phyloP scores from a whole-genome alignment of 2,329 filamentous ascomycete genomes.

The Cladophialophora carrionii region DNA sequence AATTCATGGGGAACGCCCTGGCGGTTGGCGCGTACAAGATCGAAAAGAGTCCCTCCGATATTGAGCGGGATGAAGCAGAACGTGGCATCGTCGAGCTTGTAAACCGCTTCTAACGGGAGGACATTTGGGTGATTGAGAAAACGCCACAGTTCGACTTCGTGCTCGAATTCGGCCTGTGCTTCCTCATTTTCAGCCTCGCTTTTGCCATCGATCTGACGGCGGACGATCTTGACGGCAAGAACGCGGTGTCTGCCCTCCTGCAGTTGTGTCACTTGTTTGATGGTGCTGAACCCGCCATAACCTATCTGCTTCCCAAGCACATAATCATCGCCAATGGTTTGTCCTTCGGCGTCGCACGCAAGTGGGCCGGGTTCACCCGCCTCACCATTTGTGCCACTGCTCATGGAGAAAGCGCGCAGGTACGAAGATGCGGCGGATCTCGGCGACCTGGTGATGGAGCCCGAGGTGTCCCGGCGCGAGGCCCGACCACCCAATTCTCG shows the following conservation, averaged over 20 bases:
- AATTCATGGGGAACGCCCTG: conserved; percentile 56
- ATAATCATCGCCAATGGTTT: conserved; percentile 68
- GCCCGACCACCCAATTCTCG: conserved; percentile 28
- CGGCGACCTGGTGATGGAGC: conserved; percentile 52
- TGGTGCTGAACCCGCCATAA: conserved; percentile 67
- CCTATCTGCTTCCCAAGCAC: conserved; percentile 69
- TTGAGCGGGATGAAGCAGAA: conserved; percentile 69
- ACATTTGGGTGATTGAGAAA: conserved; percentile 66
- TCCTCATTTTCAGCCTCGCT: conserved; percentile 66
- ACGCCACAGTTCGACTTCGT: conserved; percentile 70
- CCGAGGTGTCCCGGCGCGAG: conserved; percentile 35
- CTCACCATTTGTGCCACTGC: conserved; percentile 44
- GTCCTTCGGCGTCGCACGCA: conserved; percentile 68
- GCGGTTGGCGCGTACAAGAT: conserved; percentile 62
- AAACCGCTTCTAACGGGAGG: conserved; percentile 64
- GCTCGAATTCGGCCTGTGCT: conserved; percentile 68
- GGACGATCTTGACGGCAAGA: conserved; percentile 68
- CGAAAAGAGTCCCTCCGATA: conserved; percentile 66
- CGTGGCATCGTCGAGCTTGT: conserved; percentile 69
- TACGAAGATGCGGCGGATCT: conserved; percentile 64
- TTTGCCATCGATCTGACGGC: conserved; percentile 59
- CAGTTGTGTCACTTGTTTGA: conserved; percentile 69
- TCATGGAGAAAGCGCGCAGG: conserved; percentile 54
- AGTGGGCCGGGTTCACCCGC: conserved; percentile 41
- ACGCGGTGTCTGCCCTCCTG: conserved; percentile 57